Evolutionary conservation across 2,329 filamentous ascomycete species (phyloP).

Genomic region (Emergomyces pasteurianus): DNA sequence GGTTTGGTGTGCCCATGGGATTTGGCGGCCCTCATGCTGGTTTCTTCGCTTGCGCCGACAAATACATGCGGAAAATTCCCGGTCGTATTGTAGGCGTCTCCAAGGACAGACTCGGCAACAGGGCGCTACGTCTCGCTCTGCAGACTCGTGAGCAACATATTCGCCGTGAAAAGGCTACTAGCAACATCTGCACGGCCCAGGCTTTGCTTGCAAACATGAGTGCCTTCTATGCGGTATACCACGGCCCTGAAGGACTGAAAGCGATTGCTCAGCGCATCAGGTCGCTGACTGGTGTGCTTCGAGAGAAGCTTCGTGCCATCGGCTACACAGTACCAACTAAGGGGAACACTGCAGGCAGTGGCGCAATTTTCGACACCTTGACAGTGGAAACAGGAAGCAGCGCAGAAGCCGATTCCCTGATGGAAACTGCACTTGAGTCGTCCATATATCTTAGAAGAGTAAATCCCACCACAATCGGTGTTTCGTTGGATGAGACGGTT

Average conservation of each 20-base stretch:
- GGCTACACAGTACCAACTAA: conserved; percentile 53
- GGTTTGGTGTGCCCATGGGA: conserved; percentile 83
- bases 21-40: conserved; percentile 92
- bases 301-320: conserved; percentile 49
- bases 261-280: conserved; percentile 70
- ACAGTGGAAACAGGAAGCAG: conserved; percentile 47
- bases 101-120: conserved; percentile 74
- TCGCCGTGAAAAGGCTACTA: conserved; percentile 88
- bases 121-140: conserved; percentile 69
- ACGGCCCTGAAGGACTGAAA: conserved; percentile 73
- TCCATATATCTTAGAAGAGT: conserved; percentile 53
- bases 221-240: conserved; percentile 87
- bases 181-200: conserved; percentile 94
- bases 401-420: conserved; percentile 41
- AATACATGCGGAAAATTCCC: conserved; percentile 89
- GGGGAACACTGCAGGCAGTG: conserved; percentile 44
- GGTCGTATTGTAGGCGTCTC: conserved; percentile 83
- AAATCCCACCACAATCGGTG: conserved; percentile 49
- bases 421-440: conserved; percentile 39
- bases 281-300: conserved; percentile 56
- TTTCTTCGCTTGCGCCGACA: conserved; percentile 85
- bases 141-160: conserved; percentile 97
- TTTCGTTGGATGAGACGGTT: conserved; percentile 70
- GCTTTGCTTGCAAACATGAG: conserved; percentile 92
- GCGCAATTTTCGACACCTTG: conserved; percentile 68